Evolutionary conservation across 768 basidiomycete genomes (phyloP).

Genomic region (Mrakia blollopis): DNA sequence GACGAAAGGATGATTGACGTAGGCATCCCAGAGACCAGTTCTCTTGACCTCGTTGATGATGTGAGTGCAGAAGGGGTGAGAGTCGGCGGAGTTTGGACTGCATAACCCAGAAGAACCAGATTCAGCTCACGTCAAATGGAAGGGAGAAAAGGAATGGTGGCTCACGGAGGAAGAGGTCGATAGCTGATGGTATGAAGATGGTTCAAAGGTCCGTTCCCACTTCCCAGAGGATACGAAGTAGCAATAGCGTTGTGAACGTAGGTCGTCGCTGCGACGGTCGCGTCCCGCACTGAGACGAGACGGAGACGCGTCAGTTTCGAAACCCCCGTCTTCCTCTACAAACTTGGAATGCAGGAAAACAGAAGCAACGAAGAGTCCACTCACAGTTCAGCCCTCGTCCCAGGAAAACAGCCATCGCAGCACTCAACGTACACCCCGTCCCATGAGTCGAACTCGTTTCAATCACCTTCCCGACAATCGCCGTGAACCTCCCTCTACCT

Average conservation of each 20-base stretch:
- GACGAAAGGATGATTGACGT: slow-evolving; percentile 81
- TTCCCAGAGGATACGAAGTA: slow-evolving; percentile 53
- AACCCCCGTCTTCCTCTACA: neutral
- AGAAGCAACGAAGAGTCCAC: neutral
- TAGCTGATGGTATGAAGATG: slow-evolving; percentile 62
- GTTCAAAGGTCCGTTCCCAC: slow-evolving; percentile 79
- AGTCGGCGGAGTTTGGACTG: slow-evolving; percentile 58
- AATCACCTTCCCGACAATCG: slow-evolving; percentile 51
- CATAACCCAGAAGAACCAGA: neutral
- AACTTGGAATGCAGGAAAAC: neutral
- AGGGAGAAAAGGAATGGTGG: slow-evolving; percentile 33
- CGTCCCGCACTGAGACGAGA: slow-evolving; percentile 52
- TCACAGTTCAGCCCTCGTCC: slow-evolving; percentile 23
- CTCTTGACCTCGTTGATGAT: slow-evolving; percentile 52
- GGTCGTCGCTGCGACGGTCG: slow-evolving; percentile 56
- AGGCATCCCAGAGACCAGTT: slow-evolving; percentile 62
- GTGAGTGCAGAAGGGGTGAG: slow-evolving; percentile 62
- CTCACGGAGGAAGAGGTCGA: slow-evolving; percentile 56
- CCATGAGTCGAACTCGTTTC: slow-evolving; percentile 67
- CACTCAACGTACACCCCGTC: slow-evolving; percentile 86
- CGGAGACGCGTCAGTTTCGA: neutral
- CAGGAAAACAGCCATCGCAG: slow-evolving; percentile 60
- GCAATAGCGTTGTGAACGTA: slow-evolving; percentile 76
- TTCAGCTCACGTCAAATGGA: neutral
- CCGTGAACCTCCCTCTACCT: slow-evolving; percentile 34